phyloP scores from a whole-genome alignment of 2,329 filamentous ascomycete species.

The Curvularia sp. region DNA sequence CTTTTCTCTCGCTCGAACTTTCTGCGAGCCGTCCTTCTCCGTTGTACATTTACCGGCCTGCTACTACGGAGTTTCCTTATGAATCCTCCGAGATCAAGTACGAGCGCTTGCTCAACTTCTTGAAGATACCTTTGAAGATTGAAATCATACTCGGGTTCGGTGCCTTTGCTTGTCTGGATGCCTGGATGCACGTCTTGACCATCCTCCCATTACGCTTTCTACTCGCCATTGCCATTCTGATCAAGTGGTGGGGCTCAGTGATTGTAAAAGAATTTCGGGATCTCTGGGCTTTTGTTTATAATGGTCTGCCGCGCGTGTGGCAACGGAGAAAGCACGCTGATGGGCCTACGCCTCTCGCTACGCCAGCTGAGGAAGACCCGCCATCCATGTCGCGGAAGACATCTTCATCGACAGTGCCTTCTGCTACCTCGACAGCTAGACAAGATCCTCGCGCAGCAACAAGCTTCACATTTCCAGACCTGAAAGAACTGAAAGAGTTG shows the following conservation, averaged over 20 bases:
- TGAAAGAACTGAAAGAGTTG: slow-evolving; percentile 38
- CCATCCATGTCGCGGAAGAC: slow-evolving; percentile 35
- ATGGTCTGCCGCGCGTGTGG: slow-evolving; percentile 82
- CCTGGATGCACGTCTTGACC: slow-evolving; percentile 96
- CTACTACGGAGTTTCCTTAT: slow-evolving; percentile 71
- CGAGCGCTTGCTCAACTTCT: slow-evolving; percentile 86
- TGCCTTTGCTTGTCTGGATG: slow-evolving; percentile 87
- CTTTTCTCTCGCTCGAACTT: slow-evolving; percentile 70
- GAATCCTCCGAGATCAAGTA: slow-evolving; percentile 93
- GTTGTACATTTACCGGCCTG: slow-evolving; percentile 67
- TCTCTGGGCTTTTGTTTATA: slow-evolving; percentile 77
- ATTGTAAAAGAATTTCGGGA: slow-evolving; percentile 74
- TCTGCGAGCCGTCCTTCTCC: slow-evolving; percentile 67
- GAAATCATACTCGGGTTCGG: slow-evolving; percentile 89
- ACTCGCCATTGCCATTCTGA: slow-evolving; percentile 77
- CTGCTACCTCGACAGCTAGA: slow-evolving; percentile 28
- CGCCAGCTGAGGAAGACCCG: slow-evolving; percentile 39
- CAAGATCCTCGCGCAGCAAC: slow-evolving; percentile 32
- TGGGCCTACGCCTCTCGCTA: slow-evolving; percentile 33
- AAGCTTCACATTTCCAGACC: slow-evolving; percentile 38
- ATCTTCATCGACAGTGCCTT: slow-evolving; percentile 29
- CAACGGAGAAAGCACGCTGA: slow-evolving; percentile 59
- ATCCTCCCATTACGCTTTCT: slow-evolving; percentile 89
- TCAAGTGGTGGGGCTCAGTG: slow-evolving; percentile 78
- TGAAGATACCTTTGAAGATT: slow-evolving; percentile 79